These are phyloP conservation scores for Ceratobasidium sp. DNA, from an alignment of 1,284 basidiomycete genomes.

Conservation along the genomic window DNA sequence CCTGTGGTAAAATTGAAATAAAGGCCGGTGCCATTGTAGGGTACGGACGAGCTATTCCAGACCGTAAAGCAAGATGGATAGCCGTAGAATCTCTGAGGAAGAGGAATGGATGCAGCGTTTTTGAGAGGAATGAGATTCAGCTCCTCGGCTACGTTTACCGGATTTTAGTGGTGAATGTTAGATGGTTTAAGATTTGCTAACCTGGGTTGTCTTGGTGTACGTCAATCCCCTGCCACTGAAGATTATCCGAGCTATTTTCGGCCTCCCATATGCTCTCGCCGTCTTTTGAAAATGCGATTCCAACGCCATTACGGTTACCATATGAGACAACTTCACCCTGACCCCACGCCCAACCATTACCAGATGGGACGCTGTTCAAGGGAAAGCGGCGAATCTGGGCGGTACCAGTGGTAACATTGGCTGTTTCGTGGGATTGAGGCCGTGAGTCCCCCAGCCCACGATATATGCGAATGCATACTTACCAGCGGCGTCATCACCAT, in stretches of 20 bases:
- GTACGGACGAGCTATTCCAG: conserved; percentile 28
- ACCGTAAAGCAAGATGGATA: conserved; percentile 36
- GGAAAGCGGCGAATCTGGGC: conserved; percentile 52
- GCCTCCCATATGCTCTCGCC: conserved; percentile 50
- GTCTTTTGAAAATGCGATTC: conserved; percentile 50
- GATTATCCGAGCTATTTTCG: conserved; percentile 52
- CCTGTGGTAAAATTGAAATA: conserved; percentile 25
- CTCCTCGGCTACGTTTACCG: conserved; percentile 22
- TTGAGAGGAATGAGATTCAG: conserved; percentile 17
- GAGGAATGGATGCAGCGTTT: background rate
- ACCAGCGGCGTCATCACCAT: conserved; percentile 55
- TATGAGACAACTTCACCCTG: conserved; percentile 52
- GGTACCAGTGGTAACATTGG: conserved; percentile 49
- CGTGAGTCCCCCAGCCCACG: conserved; percentile 40
- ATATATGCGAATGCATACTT: background rate
- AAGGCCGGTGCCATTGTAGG: background rate
- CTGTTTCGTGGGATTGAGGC: conserved; percentile 42
- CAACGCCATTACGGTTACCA: conserved; percentile 57
- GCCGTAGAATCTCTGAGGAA: conserved; percentile 24
- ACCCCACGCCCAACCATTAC: conserved; percentile 46
- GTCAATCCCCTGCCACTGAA: conserved; percentile 24
- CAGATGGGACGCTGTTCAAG: conserved; percentile 12
- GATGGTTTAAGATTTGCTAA: background rate
- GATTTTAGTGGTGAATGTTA: too few relatives aligned
- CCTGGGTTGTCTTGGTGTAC: conserved; percentile 36